These are phyloP conservation scores for Russula earlei DNA, from an alignment of 768 basidiomycete species.

Conservation along the genomic window DNA sequence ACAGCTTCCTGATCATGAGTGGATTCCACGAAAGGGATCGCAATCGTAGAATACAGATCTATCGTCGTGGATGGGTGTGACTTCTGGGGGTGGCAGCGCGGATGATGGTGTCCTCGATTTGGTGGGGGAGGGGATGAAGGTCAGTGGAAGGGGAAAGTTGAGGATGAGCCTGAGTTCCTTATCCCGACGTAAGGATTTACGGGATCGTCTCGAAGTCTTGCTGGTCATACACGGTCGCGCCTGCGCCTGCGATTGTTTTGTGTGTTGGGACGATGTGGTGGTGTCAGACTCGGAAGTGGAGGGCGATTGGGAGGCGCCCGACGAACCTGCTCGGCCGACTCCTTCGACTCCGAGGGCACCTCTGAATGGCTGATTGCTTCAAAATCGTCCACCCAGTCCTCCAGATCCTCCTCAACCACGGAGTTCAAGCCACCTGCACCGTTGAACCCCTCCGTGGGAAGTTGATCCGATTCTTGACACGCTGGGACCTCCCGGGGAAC, in stretches of 20 bases:
- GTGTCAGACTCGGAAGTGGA: not conserved
- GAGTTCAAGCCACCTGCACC: too few relatives aligned
- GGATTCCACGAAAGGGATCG: conserved; percentile 25
- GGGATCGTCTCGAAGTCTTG: conserved; percentile 18
- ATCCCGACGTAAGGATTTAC: conserved; percentile 6
- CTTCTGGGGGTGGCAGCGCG: not conserved
- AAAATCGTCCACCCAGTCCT: too few relatives aligned
- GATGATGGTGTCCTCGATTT: too few relatives aligned
- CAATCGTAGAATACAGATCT: conserved; percentile 24
- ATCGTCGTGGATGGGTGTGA: conserved; percentile 21
- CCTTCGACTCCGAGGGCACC: conserved; percentile 26
- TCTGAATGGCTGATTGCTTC: conserved; percentile 49
- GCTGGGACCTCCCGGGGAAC: conserved; percentile 25
- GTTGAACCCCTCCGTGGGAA: conserved; percentile 24
- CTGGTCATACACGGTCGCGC: conserved; percentile 13
- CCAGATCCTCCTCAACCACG: too few relatives aligned
- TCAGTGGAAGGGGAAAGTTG: conserved; percentile 18
- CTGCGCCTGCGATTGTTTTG: not conserved
- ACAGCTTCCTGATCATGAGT: too few relatives aligned
- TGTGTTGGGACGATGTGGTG: too few relatives aligned
- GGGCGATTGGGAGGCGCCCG: not conserved
- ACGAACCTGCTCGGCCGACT: not conserved
- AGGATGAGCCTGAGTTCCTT: conserved; percentile 16
- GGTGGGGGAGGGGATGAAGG: conserved; percentile 19
- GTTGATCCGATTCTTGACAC: conserved; percentile 24